Conservation (phyloP, 2,329 filamentous ascomycete species). For the Cryoendolithus antarcticus region DNA sequence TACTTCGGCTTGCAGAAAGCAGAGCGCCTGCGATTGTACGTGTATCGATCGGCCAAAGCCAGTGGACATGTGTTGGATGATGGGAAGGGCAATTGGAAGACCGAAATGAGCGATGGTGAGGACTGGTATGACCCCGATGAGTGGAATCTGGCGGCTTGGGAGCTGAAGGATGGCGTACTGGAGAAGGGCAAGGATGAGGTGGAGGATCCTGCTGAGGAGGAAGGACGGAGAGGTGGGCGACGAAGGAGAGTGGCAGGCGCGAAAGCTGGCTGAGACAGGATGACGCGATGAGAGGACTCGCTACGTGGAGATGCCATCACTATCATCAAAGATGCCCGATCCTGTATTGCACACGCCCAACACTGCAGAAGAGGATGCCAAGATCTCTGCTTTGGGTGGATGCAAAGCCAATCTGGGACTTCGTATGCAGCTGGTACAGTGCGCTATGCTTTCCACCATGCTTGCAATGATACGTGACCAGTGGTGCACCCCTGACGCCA, state of each 20-base stretch:
- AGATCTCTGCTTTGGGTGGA: no score
- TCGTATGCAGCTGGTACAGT: no score
- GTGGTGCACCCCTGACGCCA: no score
- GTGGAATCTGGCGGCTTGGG: slow-evolving; percentile 46
- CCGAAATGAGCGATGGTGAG: slow-evolving; percentile 74
- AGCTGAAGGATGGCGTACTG: slow-evolving; percentile 45
- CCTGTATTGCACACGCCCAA: no score
- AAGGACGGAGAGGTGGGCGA: slow-evolving; percentile 38
- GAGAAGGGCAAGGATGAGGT: slow-evolving; percentile 79
- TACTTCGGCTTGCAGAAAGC: slow-evolving; percentile 61
- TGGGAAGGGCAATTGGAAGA: slow-evolving; percentile 18
- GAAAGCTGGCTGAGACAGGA: background rate
- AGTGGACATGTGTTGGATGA: slow-evolving; percentile 53
- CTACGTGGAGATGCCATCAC: background rate
- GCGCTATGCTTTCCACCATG: no score
- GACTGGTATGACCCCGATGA: slow-evolving; percentile 80
- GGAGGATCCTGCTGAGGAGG: slow-evolving; percentile 39
- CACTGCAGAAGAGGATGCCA: no score
- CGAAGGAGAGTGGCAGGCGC: slow-evolving; percentile 17
- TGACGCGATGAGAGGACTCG: background rate
- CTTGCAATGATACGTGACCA: no score
- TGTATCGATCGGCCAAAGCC: slow-evolving; percentile 64
- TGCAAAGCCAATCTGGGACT: no score
- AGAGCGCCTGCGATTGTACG: slow-evolving; percentile 57
- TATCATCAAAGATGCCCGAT: background rate